Evolutionary conservation across 164 flowering plant species (phyloP), one percentile per base, ranked within the genome.

Genomic region (Cinnamomum chago): DNA sequence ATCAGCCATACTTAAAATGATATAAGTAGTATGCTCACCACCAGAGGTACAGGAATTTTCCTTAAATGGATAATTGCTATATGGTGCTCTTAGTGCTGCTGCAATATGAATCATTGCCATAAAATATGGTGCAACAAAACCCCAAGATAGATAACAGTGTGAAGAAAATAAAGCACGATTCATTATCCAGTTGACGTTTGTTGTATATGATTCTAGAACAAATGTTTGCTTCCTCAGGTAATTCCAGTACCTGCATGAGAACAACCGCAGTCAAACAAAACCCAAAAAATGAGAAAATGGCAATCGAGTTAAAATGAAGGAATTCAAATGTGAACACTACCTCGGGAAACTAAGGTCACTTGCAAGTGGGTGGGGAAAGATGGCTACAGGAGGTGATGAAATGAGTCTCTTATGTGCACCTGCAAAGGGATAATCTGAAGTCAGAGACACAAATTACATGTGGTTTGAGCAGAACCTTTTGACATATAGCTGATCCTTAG

Each of bases 151-250:
- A 80, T 95, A 95, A 86, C 90, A 92, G 82, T 95, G 99, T 28
- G 76, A n/a, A 20, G 88, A 77, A 85, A 95, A 95, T 70, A 95
- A 79, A 72, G 98, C 99, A 33, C 88, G 85, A 81, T 95, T 93
- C 97, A 95, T 93, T 6, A 92, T 79, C 94, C 92, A 85, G 75
- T 95, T 95, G 62, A 90, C 92, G 65, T 76, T 84, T 28, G 92
- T 67, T 47, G 80, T 81, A 79, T 95, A 95, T 72, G 99, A 93
- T 80, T 95, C 98, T 72, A 95, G 82, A 75, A 95, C 99, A 84
- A 95, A 95, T 65, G 99, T 93, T 81, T 95, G 99, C 87, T 95
- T 95, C 82, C 98, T 89, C 88, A 95, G 81, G 83, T 95, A 95
- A 84, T 95, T 95, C 99, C 99, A 95, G 72, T 93, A 95, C 87